Percentiles rank a stretch among this genome's conserved stretches.
These are phyloP conservation scores for Leucaena leucocephala DNA, from an alignment of 306 rosid genomes.

Conservation along the genomic window DNA sequence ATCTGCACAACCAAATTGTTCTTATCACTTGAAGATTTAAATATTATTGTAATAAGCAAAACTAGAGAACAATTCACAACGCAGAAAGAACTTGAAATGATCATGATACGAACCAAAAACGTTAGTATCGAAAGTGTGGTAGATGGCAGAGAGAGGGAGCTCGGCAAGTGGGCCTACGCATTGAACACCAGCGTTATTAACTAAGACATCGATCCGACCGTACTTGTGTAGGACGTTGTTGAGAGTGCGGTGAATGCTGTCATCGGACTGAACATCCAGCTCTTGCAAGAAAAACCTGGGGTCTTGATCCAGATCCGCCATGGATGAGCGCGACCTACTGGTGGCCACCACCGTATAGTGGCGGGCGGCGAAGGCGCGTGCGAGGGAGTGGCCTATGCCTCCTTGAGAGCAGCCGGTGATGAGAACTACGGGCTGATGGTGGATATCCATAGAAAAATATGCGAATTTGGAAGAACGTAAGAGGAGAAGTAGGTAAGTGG, in stretches of 20 bases:
- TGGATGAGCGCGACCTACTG: conserved; percentile 54
- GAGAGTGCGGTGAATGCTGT: conserved; percentile 53
- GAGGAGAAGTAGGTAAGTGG: neutral
- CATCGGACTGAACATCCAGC: conserved; percentile 73
- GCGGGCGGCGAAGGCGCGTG: conserved; percentile 70
- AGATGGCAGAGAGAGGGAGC: conserved; percentile 60
- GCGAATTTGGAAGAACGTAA: neutral
- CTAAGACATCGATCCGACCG: conserved; percentile 72
- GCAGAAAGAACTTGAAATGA: neutral
- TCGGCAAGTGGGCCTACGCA: conserved; percentile 83
- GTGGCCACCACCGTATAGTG: conserved; percentile 77
- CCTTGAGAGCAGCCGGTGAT: conserved; percentile 72
- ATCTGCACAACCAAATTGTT: neutral
- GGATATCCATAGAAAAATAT: neutral
- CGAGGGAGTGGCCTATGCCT: conserved; percentile 78
- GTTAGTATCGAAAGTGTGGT: conserved; percentile 65
- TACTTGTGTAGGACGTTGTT: conserved; percentile 46
- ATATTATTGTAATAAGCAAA: neutral
- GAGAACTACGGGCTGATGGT: conserved; percentile 50
- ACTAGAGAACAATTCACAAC: neutral
- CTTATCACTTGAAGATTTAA: neutral
- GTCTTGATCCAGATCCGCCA: conserved; percentile 61
- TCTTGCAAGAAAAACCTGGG: conserved; percentile 62
- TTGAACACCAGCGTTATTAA: conserved; percentile 84
- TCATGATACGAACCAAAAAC: conserved; percentile 55